A percentile compares a stretch with the other conserved stretches of the same genome.
Evolutionary conservation across 2,329 filamentous ascomycete genomes (phyloP).

Genomic region (Exophiala viscosa): DNA sequence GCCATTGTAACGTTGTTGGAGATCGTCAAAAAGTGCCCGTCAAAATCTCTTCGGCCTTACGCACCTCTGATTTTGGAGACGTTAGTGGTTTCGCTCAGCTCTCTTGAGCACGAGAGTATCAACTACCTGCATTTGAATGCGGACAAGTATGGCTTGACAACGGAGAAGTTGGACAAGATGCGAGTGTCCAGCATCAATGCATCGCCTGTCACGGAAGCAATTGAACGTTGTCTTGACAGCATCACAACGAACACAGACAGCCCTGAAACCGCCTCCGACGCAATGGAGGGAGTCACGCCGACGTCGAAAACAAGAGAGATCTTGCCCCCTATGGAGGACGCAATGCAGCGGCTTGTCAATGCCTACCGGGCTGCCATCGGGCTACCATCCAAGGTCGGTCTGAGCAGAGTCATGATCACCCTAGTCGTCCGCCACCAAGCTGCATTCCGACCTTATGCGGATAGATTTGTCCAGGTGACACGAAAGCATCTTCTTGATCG

Average conservation of each 20-base stretch:
- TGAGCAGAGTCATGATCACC: conserved; percentile 77
- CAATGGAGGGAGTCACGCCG: conserved; percentile 21
- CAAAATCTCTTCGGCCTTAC: conserved; percentile 72
- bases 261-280: conserved; percentile 6
- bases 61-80: conserved; percentile 77
- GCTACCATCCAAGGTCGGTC: conserved; percentile 90
- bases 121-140: conserved; percentile 93
- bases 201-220: conserved; percentile 87
- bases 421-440: conserved; percentile 75
- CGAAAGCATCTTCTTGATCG: conserved; percentile 81
- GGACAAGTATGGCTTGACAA: conserved; percentile 75
- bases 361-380: conserved; percentile 84
- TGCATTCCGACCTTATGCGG: conserved; percentile 70
- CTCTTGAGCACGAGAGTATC: conserved; percentile 80
- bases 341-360: conserved; percentile 69
- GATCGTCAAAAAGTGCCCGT: conserved; percentile 79
- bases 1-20: conserved; percentile 79
- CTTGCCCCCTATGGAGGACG: conserved; percentile 56
- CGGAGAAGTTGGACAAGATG: conserved; percentile 85
- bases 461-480: conserved; percentile 71
- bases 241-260: conserved; percentile 62
- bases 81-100: conserved; percentile 76
- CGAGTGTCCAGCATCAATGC: conserved; percentile 75
- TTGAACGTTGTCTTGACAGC: conserved; percentile 81
- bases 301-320: background rate